Conservation (phyloP, 257 asterid species). For the Nicotiana tomentosiformis region DNA sequence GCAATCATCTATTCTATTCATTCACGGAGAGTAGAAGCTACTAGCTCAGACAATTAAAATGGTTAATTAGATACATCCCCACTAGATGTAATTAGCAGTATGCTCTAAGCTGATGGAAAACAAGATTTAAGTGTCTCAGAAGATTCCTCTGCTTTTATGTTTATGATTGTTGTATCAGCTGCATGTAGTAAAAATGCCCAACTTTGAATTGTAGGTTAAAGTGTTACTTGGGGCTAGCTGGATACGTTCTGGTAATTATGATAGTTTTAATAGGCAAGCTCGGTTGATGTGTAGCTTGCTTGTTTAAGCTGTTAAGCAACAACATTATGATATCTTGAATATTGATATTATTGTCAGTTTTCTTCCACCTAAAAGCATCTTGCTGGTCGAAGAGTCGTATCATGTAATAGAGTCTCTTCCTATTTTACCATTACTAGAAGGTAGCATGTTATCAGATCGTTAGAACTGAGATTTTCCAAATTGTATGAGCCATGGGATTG, state of each 20-base stretch:
- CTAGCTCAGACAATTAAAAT: neutral
- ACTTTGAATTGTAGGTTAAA: neutral
- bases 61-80: neutral
- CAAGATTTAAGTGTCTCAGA: neutral
- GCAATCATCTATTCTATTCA: neutral
- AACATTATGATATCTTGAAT: neutral
- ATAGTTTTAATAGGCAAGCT: neutral
- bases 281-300: neutral
- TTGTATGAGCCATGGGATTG: neutral
- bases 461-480: neutral
- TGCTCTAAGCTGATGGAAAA: neutral
- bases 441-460: neutral
- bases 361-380: neutral
- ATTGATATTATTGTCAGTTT: neutral
- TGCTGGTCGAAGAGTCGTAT: neutral
- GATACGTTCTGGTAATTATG: neutral
- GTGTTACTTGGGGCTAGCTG: neutral
- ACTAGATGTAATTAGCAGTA: neutral
- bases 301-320: conserved; percentile 1
- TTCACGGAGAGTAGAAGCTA: neutral
- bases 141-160: neutral
- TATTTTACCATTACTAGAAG: neutral
- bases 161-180: neutral
- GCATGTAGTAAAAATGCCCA: neutral
- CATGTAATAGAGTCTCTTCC: neutral